Conservation (phyloP, 768 basidiomycete species). For the Agrocybe praecox region DNA sequence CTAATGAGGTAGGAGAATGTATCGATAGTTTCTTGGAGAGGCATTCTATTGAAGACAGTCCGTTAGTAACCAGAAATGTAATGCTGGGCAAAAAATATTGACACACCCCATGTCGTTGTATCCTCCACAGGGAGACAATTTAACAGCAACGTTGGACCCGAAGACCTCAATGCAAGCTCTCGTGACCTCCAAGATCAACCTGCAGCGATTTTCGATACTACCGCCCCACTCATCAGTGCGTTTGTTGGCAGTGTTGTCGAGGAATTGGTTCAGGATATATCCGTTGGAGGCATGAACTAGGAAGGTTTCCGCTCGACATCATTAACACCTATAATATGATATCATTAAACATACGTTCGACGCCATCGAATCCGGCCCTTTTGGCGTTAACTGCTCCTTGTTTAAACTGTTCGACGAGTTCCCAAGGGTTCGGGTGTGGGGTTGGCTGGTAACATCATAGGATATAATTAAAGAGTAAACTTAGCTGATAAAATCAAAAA, state of each 20-base stretch:
- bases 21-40: conserved; percentile 43
- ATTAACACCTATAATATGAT: not conserved
- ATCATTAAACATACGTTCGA: conserved; percentile 36
- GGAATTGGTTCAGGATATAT: conserved; percentile 51
- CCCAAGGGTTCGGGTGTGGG: conserved; percentile 43
- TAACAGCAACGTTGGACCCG: conserved; percentile 47
- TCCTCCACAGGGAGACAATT: conserved; percentile 43
- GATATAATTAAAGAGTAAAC: not conserved
- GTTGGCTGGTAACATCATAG: conserved; percentile 14
- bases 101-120: conserved; percentile 46
- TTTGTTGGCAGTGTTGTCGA: conserved; percentile 45
- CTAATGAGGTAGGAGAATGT: conserved; percentile 44
- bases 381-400: conserved; percentile 49
- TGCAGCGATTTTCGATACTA: conserved; percentile 53
- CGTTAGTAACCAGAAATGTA: not conserved
- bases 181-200: conserved; percentile 56
- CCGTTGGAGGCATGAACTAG: conserved; percentile 47
- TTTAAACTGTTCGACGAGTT: conserved; percentile 38
- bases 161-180: conserved; percentile 44
- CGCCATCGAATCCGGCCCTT: conserved; percentile 56
- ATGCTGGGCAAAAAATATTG: conserved; percentile 2
- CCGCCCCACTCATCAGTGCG: conserved; percentile 66
- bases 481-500: too few species aligned
- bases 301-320: not conserved
- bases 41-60: conserved; percentile 32